These are phyloP conservation scores for Trypanosoma conorhini DNA, from an alignment of 208 protist species.

Conservation along the genomic window DNA sequence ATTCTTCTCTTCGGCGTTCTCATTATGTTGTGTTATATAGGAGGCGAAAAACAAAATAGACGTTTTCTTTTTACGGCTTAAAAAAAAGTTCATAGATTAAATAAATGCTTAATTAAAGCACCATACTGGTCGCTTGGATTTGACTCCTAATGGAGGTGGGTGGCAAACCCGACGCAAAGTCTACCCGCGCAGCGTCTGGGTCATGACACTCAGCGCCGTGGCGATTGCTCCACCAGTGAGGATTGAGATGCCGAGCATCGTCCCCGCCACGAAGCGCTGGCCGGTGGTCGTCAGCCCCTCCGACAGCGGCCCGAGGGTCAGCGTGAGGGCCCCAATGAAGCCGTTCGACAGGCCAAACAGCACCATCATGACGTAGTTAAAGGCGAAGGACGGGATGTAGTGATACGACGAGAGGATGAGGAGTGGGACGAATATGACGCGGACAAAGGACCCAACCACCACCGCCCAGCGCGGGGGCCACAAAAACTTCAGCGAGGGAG, in stretches of 20 bases:
- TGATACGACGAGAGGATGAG: conserved; percentile 57
- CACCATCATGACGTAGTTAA: conserved; percentile 52
- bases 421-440: conserved; percentile 54
- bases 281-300: conserved; percentile 34
- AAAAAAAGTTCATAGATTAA: no score
- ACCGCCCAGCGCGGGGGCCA: conserved; percentile 50
- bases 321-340: conserved; percentile 44
- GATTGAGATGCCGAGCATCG: conserved; percentile 55
- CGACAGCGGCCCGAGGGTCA: conserved; percentile 48
- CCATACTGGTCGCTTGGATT: no score
- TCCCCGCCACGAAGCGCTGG: conserved; percentile 60
- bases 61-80: no score
- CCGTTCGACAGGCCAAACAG: conserved; percentile 62
- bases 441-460: conserved; percentile 37
- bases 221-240: conserved; percentile 43
- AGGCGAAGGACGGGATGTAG: conserved; percentile 51
- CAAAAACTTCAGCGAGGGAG: conserved; percentile 39
- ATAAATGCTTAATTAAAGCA: conserved; percentile 4
- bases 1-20: no score
- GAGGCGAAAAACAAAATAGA: no score
- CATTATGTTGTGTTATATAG: no score
- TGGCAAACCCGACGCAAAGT: background rate
- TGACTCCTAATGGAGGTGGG: no score
- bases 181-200: conserved; percentile 34
- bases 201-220: conserved; percentile 44